These are phyloP conservation scores for Sequoia sempervirens DNA, from an alignment of 75 land plant genomes.

Conservation along the genomic window DNA sequence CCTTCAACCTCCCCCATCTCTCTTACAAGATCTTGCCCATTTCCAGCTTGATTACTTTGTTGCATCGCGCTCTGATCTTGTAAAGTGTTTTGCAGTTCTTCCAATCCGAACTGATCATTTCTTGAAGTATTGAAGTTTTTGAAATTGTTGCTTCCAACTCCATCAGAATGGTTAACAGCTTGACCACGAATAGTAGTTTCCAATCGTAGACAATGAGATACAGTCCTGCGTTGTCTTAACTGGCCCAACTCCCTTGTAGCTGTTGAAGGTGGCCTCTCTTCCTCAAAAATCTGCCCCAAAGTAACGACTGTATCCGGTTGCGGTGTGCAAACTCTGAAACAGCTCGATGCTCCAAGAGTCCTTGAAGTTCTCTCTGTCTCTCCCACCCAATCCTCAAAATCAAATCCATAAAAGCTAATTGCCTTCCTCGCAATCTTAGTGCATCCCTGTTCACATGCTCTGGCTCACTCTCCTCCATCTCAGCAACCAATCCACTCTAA, in stretches of 20 bases:
- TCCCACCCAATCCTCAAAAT: conserved; percentile 74
- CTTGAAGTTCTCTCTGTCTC: too few relatives aligned
- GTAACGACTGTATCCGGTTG: conserved; percentile 74
- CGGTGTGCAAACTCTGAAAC: conserved; percentile 92
- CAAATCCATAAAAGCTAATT: conserved; percentile 69
- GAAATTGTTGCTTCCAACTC: conserved; percentile 6
- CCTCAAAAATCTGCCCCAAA: conserved; percentile 85
- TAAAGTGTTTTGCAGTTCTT: conserved; percentile 16
- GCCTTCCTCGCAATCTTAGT: conserved; percentile 16
- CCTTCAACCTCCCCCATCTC: conserved; percentile 6
- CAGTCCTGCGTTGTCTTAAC: too few relatives aligned
- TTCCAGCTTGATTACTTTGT: conserved; percentile 14
- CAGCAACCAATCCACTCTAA: conserved; percentile 28
- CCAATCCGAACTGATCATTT: conserved; percentile 20
- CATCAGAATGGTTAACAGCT: conserved; percentile 37
- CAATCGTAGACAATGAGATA: conserved; percentile 20
- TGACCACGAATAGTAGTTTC: conserved; percentile 75
- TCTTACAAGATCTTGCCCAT: background rate
- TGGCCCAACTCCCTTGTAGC: too few relatives aligned
- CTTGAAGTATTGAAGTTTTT: conserved; percentile 16
- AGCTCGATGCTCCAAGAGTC: conserved; percentile 69
- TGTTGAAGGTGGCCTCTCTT: background rate
- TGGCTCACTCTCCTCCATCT: conserved; percentile 42
- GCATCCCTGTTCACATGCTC: conserved; percentile 19
- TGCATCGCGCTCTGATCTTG: conserved; percentile 19